These are phyloP conservation scores for Chaetoceros tenuissimus DNA, from an alignment of 108 stramenopile species.

Conservation along the genomic window DNA sequence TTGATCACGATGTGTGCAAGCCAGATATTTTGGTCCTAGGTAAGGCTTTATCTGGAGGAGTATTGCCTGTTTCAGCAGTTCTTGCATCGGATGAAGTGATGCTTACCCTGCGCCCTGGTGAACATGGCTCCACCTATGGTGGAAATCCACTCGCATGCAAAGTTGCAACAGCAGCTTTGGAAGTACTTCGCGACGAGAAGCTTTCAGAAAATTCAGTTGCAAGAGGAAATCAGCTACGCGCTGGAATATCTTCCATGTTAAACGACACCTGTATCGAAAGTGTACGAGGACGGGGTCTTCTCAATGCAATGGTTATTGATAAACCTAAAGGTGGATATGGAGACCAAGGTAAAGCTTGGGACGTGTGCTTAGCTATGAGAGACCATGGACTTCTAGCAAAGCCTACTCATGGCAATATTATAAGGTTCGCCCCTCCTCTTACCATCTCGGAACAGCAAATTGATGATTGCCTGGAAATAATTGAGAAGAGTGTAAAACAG, in stretches of 20 bases:
- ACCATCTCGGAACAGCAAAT: constrained; percentile 86
- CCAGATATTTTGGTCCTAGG: constrained; percentile 96
- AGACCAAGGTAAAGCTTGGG: constrained; percentile 86
- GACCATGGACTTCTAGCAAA: constrained; percentile 94
- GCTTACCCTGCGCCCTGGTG: constrained; percentile 93
- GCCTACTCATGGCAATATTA: constrained; percentile 98
- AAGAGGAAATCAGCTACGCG: constrained; percentile 87
- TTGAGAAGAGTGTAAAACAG: constrained; percentile 67
- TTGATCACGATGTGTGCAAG: constrained; percentile 84
- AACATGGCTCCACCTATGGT: constrained; percentile 99
- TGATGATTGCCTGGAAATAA: constrained; percentile 77
- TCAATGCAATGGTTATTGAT: constrained; percentile 96
- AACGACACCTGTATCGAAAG: constrained; percentile 53
- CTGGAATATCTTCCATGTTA: constrained; percentile 53
- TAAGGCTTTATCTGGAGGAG: constrained; percentile 96
- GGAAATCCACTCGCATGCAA: constrained; percentile 99
- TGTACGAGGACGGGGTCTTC: constrained; percentile 90
- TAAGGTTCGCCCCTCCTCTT: constrained; percentile 96
- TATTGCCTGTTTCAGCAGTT: constrained; percentile 94
- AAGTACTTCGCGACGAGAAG: constrained; percentile 93
- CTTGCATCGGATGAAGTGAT: constrained; percentile 94
- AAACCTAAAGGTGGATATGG: constrained; percentile 81
- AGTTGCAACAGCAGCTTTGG: constrained; percentile 93
- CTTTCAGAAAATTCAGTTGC: constrained; percentile 74
- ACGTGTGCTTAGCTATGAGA: constrained; percentile 86